These are phyloP conservation scores for Scutellaria minor DNA, from an alignment of 257 asterid genomes.

Conservation along the genomic window DNA sequence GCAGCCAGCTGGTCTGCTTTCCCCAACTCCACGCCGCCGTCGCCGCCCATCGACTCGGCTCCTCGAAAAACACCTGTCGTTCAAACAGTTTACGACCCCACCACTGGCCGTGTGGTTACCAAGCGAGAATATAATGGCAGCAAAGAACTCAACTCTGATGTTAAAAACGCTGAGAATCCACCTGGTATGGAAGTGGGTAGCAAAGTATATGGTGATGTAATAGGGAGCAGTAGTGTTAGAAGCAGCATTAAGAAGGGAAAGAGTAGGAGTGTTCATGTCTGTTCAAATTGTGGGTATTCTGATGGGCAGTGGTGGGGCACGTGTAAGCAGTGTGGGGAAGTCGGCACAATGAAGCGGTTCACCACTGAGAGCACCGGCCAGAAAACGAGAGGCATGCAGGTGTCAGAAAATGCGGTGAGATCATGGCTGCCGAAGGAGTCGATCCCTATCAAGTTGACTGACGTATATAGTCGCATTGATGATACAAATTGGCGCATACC, in stretches of 20 bases:
- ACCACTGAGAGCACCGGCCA: conserved; percentile 41
- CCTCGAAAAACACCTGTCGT: conserved; percentile 42
- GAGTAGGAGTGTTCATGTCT: conserved; percentile 64
- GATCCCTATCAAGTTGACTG: conserved; percentile 63
- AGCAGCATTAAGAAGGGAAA: conserved; percentile 62
- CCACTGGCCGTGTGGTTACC: conserved; percentile 55
- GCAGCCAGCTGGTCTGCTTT: conserved; percentile 46
- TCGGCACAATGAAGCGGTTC: conserved; percentile 70
- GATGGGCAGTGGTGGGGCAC: conserved; percentile 99
- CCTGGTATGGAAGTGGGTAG: conserved; percentile 41
- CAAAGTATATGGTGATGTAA: conserved; percentile 58
- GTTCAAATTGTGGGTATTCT: conserved; percentile 77
- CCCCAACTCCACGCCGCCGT: conserved; percentile 31
- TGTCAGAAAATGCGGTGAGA: conserved; percentile 55
- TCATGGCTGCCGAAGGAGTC: conserved; percentile 69
- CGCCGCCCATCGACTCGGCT: conserved; percentile 33
- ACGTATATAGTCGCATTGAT: conserved; percentile 60
- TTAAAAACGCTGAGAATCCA: conserved; percentile 28
- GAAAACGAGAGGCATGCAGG: conserved; percentile 57
- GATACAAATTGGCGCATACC: conserved; percentile 74
- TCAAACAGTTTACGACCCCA: conserved; percentile 57
- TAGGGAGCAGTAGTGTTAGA: conserved; percentile 48
- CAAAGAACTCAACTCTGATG: conserved; percentile 30
- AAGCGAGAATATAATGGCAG: conserved; percentile 34
- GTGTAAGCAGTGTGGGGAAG: conserved; percentile 68